A percentile compares a stretch with the other conserved stretches of the same genome.
phyloP scores from a whole-genome alignment of 306 rosid genomes.

The Fragaria ananassa region DNA sequence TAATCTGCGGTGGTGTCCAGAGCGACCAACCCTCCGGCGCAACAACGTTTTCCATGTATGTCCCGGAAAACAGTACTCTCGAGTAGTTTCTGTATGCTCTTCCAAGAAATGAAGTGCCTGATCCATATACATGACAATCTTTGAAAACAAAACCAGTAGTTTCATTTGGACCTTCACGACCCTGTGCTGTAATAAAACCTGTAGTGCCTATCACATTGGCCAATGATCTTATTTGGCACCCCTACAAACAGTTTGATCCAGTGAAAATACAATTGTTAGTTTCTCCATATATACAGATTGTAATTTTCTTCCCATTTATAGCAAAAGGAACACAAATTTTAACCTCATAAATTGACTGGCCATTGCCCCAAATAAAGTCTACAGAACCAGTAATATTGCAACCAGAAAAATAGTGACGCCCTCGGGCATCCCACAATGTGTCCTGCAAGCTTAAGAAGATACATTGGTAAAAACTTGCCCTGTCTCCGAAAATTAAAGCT shows the following conservation, averaged over 20 bases:
- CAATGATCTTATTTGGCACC: neutral
- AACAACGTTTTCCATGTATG: conserved; percentile 11
- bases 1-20: neutral
- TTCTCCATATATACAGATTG: neutral
- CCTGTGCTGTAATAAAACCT: conserved; percentile 24
- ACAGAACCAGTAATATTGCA: neutral
- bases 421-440: neutral
- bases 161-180: conserved; percentile 12
- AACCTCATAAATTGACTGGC: conserved; percentile 12
- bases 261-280: neutral
- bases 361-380: conserved; percentile 26
- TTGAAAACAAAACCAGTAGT: conserved; percentile 17
- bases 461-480: neutral
- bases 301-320: neutral
- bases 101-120: conserved; percentile 19
- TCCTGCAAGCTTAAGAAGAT: neutral
- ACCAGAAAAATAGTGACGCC: neutral
- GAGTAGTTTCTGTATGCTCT: conserved; percentile 21
- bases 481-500: neutral
- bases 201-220: neutral
- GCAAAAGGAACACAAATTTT: neutral
- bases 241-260: neutral
- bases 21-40: conserved; percentile 25
- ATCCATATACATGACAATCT: neutral
- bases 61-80: conserved; percentile 14